These are phyloP conservation scores for Loxodes magnus DNA, from an alignment of 73 alveolate species.

Conservation along the genomic window DNA sequence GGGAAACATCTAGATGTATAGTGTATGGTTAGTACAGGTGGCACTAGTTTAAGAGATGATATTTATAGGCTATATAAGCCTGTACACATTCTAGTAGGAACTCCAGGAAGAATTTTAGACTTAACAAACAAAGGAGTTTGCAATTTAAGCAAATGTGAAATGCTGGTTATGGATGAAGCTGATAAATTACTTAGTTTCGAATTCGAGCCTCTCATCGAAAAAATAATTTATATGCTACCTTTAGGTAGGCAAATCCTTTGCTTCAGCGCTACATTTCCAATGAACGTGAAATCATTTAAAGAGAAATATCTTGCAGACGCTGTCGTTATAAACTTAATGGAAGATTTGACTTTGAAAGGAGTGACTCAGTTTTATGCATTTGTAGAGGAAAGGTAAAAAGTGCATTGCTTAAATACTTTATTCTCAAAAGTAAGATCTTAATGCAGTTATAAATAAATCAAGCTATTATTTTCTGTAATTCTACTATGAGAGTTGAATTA, in stretches of 20 bases:
- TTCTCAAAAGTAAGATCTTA: constrained; percentile 61
- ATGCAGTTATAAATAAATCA: constrained; percentile 48
- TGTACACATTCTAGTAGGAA: constrained; percentile 27
- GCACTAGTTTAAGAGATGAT: constrained; percentile 93
- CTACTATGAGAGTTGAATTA: constrained; percentile 86
- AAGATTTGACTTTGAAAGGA: constrained; percentile 93
- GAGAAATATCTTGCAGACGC: constrained; percentile 75
- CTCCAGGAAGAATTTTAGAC: constrained; percentile 71
- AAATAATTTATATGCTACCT: constrained; percentile 67
- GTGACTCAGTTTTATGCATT: constrained; percentile 93
- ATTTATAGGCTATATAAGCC: constrained; percentile 20
- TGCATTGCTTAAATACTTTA: constrained; percentile 71
- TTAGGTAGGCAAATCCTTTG: constrained; percentile 77
- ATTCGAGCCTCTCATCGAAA: constrained; percentile 72
- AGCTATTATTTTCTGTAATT: constrained; percentile 86
- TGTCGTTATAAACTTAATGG: constrained; percentile 85
- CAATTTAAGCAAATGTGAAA: background rate
- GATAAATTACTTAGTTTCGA: constrained; percentile 93
- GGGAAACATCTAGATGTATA: constrained; percentile 78
- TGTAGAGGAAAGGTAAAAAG: constrained; percentile 82
- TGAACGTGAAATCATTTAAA: constrained; percentile 70
- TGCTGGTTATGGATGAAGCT: constrained; percentile 88
- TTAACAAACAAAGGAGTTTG: constrained; percentile 48
- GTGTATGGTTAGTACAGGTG: constrained; percentile 98
- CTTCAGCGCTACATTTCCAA: constrained; percentile 96